These are phyloP conservation scores for Chalaropsis thielavioides DNA, from an alignment of 2,329 filamentous ascomycete species.

Conservation along the genomic window DNA sequence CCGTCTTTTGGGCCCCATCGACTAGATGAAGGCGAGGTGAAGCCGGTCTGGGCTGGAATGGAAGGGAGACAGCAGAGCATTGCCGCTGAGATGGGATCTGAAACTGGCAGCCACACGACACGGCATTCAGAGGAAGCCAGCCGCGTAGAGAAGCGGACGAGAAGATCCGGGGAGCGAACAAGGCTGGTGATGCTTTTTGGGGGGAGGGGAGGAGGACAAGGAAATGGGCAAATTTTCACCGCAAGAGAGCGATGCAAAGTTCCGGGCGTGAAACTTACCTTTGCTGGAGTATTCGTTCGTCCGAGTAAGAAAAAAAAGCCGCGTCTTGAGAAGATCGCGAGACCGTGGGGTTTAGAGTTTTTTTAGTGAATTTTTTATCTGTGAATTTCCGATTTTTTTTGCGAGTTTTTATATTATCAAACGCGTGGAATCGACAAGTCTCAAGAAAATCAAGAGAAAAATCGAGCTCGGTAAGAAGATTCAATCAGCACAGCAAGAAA, in stretches of 20 bases:
- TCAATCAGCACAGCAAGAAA: neutral
- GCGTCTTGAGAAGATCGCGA: neutral
- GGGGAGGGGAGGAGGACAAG: neutral
- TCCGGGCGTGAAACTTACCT: neutral
- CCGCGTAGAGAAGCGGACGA: neutral
- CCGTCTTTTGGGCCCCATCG: too few species aligned
- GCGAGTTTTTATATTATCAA: neutral
- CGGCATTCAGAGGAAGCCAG: neutral
- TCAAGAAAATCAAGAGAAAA: neutral
- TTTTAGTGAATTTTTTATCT: neutral
- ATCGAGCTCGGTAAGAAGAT: neutral
- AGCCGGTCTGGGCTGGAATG: neutral
- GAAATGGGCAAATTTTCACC: too few species aligned
- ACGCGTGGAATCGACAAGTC: neutral
- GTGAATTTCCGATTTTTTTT: neutral
- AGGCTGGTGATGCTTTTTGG: neutral
- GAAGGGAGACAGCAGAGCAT: constrained; percentile 4
- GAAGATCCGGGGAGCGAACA: neutral
- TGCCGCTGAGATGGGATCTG: neutral
- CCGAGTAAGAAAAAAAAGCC: neutral
- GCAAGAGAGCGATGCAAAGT: neutral
- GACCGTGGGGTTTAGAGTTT: neutral
- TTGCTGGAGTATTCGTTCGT: neutral
- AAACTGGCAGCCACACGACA: neutral
- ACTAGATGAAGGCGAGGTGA: neutral